A percentile compares a stretch with the other conserved stretches of the same genome.
phyloP scores from a whole-genome alignment of 352 stramenopile genomes.

The Phytophthora ohioensis region DNA sequence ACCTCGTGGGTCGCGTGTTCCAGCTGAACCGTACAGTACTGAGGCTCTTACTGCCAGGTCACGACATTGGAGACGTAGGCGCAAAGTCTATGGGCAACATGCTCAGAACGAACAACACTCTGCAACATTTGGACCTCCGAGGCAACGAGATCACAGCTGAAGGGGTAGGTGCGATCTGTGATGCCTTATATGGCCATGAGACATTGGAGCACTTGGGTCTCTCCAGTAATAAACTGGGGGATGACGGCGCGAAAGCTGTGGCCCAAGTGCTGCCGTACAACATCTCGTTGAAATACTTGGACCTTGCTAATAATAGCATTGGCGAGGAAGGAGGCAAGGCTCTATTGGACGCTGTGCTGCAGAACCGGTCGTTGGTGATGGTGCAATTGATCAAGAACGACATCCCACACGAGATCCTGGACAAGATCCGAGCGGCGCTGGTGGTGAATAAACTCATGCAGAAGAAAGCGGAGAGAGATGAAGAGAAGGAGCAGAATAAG shows the following conservation, averaged over 20 bases:
- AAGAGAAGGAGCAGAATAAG: conserved; percentile 42
- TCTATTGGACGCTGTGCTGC: conserved; percentile 51
- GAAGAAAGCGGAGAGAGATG: conserved; percentile 50
- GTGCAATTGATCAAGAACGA: conserved; percentile 57
- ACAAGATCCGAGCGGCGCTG: conserved; percentile 50
- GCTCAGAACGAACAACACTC: conserved; percentile 57
- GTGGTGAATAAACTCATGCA: conserved; percentile 64
- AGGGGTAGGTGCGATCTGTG: conserved; percentile 36
- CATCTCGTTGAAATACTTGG: conserved; percentile 58
- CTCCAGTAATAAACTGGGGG: conserved; percentile 55
- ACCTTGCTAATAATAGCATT: conserved; percentile 60
- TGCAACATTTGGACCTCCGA: conserved; percentile 58
- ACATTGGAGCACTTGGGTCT: conserved; percentile 54
- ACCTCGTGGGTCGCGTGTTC: conserved; percentile 61
- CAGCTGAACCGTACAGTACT: conserved; percentile 58
- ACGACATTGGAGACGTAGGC: conserved; percentile 61
- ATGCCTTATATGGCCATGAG: conserved; percentile 60
- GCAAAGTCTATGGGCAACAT: conserved; percentile 61
- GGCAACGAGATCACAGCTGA: conserved; percentile 59
- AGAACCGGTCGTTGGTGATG: conserved; percentile 56
- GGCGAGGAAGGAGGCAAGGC: conserved; percentile 48
- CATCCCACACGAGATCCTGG: conserved; percentile 44
- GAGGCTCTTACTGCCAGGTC: conserved; percentile 52
- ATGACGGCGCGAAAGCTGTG: conserved; percentile 54
- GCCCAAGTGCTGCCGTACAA: conserved; percentile 61